These are phyloP conservation scores for Zygoascus biomembranicola DNA, from an alignment of 805 yeast genomes.

Conservation along the genomic window DNA sequence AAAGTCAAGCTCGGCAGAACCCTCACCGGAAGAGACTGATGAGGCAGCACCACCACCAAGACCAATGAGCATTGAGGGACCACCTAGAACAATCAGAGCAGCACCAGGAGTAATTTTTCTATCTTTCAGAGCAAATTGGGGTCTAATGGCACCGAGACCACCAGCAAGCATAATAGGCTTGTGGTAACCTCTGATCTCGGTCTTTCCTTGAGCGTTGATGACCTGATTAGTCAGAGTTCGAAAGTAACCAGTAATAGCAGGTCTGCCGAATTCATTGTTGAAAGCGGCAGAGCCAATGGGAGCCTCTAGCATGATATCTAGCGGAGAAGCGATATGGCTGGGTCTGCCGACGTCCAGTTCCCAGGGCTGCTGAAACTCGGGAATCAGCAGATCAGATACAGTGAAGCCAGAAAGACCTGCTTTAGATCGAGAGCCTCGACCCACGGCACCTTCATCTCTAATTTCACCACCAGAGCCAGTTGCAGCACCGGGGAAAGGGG, in stretches of 20 bases:
- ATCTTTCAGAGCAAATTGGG: constrained; percentile 82
- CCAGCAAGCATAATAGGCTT: constrained; percentile 99
- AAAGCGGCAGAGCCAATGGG: constrained; percentile 98
- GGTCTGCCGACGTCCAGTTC: constrained; percentile 88
- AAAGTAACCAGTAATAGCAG: constrained; percentile 93
- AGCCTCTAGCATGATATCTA: constrained; percentile 94
- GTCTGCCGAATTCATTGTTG: constrained; percentile 98
- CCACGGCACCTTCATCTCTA: constrained; percentile 99
- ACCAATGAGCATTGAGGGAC: constrained; percentile 96
- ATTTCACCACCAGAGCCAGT: constrained; percentile 99
- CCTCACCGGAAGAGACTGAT: constrained; percentile 91
- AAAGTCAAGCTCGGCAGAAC: constrained; percentile 91
- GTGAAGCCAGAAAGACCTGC: constrained; percentile 94
- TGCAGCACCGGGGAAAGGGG: constrained; percentile 99
- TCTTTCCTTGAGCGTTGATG: constrained; percentile 48
- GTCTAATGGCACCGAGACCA: constrained; percentile 96
- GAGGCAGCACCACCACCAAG: constrained; percentile 99
- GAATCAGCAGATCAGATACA: constrained; percentile 84
- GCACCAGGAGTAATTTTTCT: constrained; percentile 87
- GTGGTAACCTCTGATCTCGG: constrained; percentile 90
- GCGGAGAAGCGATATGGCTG: constrained; percentile 80
- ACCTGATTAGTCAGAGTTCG: constrained; percentile 86
- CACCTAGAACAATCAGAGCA: constrained; percentile 87
- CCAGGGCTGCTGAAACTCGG: constrained; percentile 88
- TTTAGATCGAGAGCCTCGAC: constrained; percentile 94